Base-by-base conservation (phyloP, 1,284 basidiomycete genomes). In the Tetrapyrgos nigripes region DNA sequence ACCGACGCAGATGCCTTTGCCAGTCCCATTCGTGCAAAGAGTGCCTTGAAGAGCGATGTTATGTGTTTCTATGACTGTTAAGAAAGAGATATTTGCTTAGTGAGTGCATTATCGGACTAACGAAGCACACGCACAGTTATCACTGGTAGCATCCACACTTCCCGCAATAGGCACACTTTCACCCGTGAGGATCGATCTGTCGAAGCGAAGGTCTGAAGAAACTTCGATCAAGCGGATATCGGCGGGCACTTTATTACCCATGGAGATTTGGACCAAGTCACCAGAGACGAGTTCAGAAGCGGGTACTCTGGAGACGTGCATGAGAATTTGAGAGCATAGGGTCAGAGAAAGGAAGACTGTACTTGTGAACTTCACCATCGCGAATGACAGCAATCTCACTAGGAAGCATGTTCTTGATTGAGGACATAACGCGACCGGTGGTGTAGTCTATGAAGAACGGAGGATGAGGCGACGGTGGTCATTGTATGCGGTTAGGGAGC, bases 281-380 rank as follows among this genome's bases (percentile, higher is more conserved):
- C 88, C 89, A 0, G 85, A 83, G 1, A 91, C 84, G 33, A 91
- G 81, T 17, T 88, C 83, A 62, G 86, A 83, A 24, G 87, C 88
- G 11, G 73, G 70, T 9, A 77, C 62, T 31, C 69, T 70, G 27
- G 6, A 19, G 29, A 21, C 5, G 1, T 23, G 19, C 17, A 49
- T 17, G 31, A n/a, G 27, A 29, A 3, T 28, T 23, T 50, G 24
- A 10, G 23, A 33, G 14, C 10, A 50, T 23, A 29, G 10, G n/a
- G 3, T 17, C 21, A 11, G 14, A 33, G 54, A 45, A 53, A 50
- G 21, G 17, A 23, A 23, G 14, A 44, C 23, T 63, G 14, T 26
- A 68, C 68, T 63, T 67, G 65, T 62, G 64, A 23, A 69, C 55
- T 58, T 72, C 61, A 63, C 80, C 79, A 60, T 83, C 76, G 26